Evolutionary conservation across 768 basidiomycete genomes (phyloP).

Genomic region (Sarcodon sp.): DNA sequence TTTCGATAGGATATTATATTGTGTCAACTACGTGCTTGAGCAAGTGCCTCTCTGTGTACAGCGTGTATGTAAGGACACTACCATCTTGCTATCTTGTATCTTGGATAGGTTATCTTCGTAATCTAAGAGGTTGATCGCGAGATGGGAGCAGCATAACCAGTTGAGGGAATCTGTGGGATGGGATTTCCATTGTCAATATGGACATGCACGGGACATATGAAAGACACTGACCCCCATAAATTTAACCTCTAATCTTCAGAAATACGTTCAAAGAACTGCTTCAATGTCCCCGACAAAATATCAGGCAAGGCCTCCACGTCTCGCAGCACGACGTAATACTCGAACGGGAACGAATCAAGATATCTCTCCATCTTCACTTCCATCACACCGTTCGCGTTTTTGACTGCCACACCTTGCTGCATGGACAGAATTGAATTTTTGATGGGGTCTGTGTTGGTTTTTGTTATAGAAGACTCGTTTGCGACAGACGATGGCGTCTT

Average conservation of each 20-base stretch:
- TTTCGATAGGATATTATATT: no score
- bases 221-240: no score
- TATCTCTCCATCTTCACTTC: constrained; percentile 84
- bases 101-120: no score
- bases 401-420: constrained; percentile 77
- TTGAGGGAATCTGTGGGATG: no score
- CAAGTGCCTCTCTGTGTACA: no score
- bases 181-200: no score
- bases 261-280: constrained; percentile 84
- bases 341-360: constrained; percentile 94
- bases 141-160: no score
- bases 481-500: constrained; percentile 3
- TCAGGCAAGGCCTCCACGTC: constrained; percentile 88
- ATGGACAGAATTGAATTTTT: constrained; percentile 83
- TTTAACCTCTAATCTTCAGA: constrained; percentile 38
- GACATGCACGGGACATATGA: no score
- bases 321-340: constrained; percentile 90
- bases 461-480: background rate
- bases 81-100: no score
- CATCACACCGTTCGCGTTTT: constrained; percentile 66
- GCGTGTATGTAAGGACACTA: no score
- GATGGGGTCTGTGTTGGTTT: constrained; percentile 7
- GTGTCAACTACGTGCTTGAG: no score
- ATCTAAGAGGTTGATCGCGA: no score
- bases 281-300: constrained; percentile 75